Base-by-base conservation (phyloP, 2,329 filamentous ascomycete species). In the Aspergillus floridensis region DNA sequence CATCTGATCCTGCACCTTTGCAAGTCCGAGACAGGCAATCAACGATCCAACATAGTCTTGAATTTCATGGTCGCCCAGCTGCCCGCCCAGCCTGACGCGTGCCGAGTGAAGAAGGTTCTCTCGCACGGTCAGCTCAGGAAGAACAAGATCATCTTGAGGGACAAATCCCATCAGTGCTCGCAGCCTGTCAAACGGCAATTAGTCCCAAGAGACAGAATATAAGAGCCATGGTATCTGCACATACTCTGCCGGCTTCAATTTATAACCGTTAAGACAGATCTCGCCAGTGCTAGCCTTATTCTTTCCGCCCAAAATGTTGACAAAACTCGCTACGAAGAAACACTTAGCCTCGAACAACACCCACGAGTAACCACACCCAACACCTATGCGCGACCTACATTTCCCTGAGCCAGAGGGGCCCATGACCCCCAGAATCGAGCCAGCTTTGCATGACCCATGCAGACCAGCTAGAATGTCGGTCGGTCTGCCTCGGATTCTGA, bases 31-130 rank as follows among this genome's bases (percentile, higher is more conserved):
- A 16, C 8, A 12, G 12, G 14, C 32, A 35, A 35, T 35, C 14
- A 35, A 16, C 2, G 32, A 35, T 12, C 5, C 32, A 16, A 35
- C 12, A 35, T 35, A 35, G 11, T 35, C 32, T 35, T 16, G 11
- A 12, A 35, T 12, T 6, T 12, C 32, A 16, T 12, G 32, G 12
- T 81, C 77, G 3, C 71, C 75, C 83, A 82, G 86, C 4, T 74
- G 79, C 2, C 78, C 72, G 0, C 84, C 83, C 14, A 87, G 73
- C 16, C 82, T 79, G 35, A 85, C 77, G 14, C 80, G 77, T 16
- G 84, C 85, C 0, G 83, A 85, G 62, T 87, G 84, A 4, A 86
- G 72, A 47, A 88, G 85, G 59, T 87, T 87, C 68, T 88, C 85
- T 53, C 80, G 80, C 5, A 87, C 84, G 0, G 84, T 87, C 49